These are phyloP conservation scores for Aphanomyces cochlioides DNA, from an alignment of 352 stramenopile genomes.

Conservation along the genomic window DNA sequence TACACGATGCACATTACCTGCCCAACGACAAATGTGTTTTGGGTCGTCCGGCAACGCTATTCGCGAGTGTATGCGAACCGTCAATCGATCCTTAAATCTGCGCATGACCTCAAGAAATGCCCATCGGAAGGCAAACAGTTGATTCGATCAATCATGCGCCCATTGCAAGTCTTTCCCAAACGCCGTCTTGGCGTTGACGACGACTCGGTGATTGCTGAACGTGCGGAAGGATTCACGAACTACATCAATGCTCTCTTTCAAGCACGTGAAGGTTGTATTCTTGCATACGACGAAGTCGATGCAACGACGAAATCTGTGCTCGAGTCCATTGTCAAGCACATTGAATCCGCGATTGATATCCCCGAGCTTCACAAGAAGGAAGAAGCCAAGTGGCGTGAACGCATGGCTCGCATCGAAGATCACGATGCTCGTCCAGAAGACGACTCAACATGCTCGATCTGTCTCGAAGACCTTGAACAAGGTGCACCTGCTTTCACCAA, in stretches of 20 bases:
- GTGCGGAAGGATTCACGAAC: neutral
- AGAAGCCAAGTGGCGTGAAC: constrained; percentile 23
- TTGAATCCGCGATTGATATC: constrained; percentile 19
- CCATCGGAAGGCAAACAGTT: constrained; percentile 3
- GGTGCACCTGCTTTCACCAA: constrained; percentile 2
- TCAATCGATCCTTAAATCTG: neutral
- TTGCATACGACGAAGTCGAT: neutral
- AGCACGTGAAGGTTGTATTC: constrained; percentile 10
- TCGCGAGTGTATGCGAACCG: constrained; percentile 6
- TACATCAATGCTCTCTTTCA: constrained; percentile 22
- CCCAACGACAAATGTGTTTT: constrained; percentile 24
- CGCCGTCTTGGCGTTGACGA: constrained; percentile 8
- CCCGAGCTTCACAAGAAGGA: constrained; percentile 12
- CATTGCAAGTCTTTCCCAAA: constrained; percentile 17
- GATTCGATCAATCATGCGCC: constrained; percentile 4
- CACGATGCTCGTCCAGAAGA: neutral
- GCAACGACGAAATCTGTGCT: neutral
- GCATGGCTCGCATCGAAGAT: neutral
- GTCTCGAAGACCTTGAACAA: constrained; percentile 9
- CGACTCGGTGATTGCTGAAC: constrained; percentile 2
- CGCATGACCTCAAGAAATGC: constrained; percentile 7
- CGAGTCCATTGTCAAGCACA: neutral
- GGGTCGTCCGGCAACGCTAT: constrained; percentile 19
- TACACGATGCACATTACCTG: constrained; percentile 24
- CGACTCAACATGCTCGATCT: constrained; percentile 17